Evolutionary conservation across 208 protist genomes (phyloP).

Genomic region (Acanthamoeba polyphaga): DNA sequence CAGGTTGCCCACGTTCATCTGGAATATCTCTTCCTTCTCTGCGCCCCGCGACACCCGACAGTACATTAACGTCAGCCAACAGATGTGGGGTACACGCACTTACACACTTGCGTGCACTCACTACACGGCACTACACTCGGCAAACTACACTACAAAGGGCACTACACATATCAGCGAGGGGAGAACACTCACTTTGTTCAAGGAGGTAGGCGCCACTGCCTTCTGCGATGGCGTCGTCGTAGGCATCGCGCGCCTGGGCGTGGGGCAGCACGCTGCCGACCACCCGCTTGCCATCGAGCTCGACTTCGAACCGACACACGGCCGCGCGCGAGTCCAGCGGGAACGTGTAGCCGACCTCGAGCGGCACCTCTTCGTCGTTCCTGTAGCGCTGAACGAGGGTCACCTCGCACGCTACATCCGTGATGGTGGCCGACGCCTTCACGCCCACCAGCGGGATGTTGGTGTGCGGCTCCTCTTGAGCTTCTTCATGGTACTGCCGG

Average conservation of each 20-base stretch:
- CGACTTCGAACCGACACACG: constrained; percentile 38
- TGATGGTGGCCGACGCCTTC: constrained; percentile 27
- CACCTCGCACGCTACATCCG: constrained; percentile 20
- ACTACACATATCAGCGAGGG: not conserved
- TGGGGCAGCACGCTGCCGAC: constrained; percentile 23
- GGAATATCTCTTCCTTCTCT: constrained; percentile 54
- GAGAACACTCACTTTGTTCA: constrained; percentile 44
- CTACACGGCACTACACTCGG: no score
- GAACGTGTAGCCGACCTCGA: constrained; percentile 61
- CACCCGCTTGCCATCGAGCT: constrained; percentile 12
- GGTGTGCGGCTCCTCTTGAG: not conserved
- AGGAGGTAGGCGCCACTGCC: constrained; percentile 77
- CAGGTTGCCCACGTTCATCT: constrained; percentile 64
- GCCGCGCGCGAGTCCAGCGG: constrained; percentile 22
- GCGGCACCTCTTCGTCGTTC: constrained; percentile 10
- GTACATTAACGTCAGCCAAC: no score
- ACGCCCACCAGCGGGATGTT: constrained; percentile 38
- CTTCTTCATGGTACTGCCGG: not conserved
- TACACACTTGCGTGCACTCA: not conserved
- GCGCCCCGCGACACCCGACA: not conserved
- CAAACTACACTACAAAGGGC: not conserved
- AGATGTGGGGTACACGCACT: constrained; percentile 16
- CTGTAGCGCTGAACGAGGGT: constrained; percentile 47
- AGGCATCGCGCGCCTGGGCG: constrained; percentile 39
- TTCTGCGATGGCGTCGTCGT: constrained; percentile 63